These are phyloP conservation scores for Pythium dissotocum DNA, from an alignment of 352 stramenopile species.

Conservation along the genomic window DNA sequence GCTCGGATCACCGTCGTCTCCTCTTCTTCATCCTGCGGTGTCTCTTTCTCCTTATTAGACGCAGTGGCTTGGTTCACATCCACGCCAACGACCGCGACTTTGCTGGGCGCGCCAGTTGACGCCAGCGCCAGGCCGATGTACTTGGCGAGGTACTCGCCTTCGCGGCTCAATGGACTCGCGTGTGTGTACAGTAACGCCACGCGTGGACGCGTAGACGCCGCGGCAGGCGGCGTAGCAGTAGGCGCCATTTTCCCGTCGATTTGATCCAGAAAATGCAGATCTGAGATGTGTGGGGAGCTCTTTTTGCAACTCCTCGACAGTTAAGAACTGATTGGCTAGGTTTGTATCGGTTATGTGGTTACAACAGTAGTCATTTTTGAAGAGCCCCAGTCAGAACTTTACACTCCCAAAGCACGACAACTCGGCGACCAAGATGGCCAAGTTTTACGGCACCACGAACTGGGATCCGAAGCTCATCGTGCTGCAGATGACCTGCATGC, in stretches of 20 bases:
- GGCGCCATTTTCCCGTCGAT: background rate
- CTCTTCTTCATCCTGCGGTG: background rate
- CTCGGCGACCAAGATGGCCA: conserved; percentile 47
- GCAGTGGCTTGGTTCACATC: conserved; percentile 11
- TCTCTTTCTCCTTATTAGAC: background rate
- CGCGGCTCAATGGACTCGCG: conserved; percentile 43
- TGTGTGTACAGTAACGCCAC: conserved; percentile 64
- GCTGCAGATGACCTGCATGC: conserved; percentile 86
- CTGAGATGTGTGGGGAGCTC: conserved; percentile 5
- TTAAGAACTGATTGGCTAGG: conserved; percentile 1
- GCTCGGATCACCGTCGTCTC: conserved; percentile 37
- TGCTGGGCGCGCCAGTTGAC: conserved; percentile 42
- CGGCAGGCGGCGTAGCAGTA: background rate
- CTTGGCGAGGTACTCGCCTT: conserved; percentile 58
- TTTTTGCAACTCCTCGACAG: background rate
- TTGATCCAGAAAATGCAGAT: background rate
- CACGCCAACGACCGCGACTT: conserved; percentile 47
- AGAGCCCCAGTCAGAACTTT: background rate
- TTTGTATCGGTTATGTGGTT: conserved; percentile 3
- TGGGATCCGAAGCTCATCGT: conserved; percentile 89
- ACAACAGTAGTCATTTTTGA: background rate
- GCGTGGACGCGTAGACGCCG: conserved; percentile 25
- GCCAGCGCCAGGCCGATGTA: conserved; percentile 64
- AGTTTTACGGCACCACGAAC: conserved; percentile 78
- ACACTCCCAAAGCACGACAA: background rate